Evolutionary conservation across 176 grass and related monocot species (phyloP), one percentile per base, ranked within the genome.

Genomic region (Aegilops umbellulata): DNA sequence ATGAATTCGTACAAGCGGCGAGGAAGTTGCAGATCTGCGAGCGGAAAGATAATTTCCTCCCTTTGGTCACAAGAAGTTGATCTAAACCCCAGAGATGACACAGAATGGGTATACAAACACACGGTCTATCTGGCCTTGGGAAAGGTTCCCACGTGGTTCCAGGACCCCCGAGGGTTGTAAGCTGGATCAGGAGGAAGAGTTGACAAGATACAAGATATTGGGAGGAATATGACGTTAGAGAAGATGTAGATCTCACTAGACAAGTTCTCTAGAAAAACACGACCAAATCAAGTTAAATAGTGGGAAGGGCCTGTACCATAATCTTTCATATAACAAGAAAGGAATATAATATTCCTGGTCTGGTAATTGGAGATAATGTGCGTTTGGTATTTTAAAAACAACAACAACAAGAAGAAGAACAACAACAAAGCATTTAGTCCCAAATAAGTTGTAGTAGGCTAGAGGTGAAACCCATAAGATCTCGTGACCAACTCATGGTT

Each of bases 261-360:
- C 32, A 61, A 79, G 55, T 79, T 39, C 0, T 55, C 5, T 58
- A 65, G 17, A 78, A 26, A 77, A 85, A 38, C 65, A 58, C 3
- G 4, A 36, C 7, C 15, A 77, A 78, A 85, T 30, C 17, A 84
- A 69, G 7, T 70, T 26, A 78, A 68, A 41, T 69, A 27, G 62
- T 26, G 12, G 24, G 17, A 77, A 42, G 24, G 51, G 35, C 12
- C 13, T 79, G 12, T 60, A 88, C 2, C 15, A 62, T 51, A 62
- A 41, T 23, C 76, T 88, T 78, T 53, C 49, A 49, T 71, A 79
- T 73, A 22, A 62, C 29, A 79, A 84, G 22, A 70, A 60, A 64
- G 7, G 30, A 65, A 65, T 60, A 11, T 53, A 19, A 16, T 55
- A 23, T 60, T 41, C 23, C 82, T 69, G 39, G 17, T 68, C 29